Evolutionary conservation across 2,329 filamentous ascomycete genomes (phyloP), one percentile per base, ranked within the genome.

Genomic region (Colletotrichum kahawae): DNA sequence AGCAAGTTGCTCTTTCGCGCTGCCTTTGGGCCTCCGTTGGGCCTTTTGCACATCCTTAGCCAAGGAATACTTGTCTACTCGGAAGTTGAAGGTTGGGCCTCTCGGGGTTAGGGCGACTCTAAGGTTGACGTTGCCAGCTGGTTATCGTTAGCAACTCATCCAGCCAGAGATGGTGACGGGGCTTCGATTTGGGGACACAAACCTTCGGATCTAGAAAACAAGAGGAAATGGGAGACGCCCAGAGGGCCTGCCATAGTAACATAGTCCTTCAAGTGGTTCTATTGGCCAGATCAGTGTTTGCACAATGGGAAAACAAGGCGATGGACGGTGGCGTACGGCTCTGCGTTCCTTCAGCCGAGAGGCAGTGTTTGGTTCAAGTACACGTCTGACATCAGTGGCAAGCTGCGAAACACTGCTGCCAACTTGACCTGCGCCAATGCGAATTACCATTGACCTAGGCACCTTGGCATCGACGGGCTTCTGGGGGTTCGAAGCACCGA

Each of bases 381-480:
- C 96, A 70, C 90, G 90, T 80, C 97, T 93, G 74, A 98, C 94
- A 86, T 99, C 97, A 79, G 94, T 93, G 27, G 96, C 96, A 79
- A 99, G 88, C 86, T 98, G 96, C 83, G 93, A 96, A 80, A 99
- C 91, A 83, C 94, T 98, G 75, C 95, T 92, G 73, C 97, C 97
- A 67, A 99, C 95, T 82, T 98, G 95, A 80, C 95, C 94, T 79
- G 96, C 96, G 80, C 97, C 97, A 81, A 98, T 96, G 79, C 97
- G 95, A 84, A 99, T 98, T 74, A 99, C 96, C 96, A 99, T 98
- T 83, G 94, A 97, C 89, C 98, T 98, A 38, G 97, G 97, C 67
- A 91, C 90, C 70, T 74, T 68, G 84, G 92, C 92, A 72, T 91
- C 89, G 57, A 89, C 87, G 77, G 90, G 89, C 80, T 88, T 79